phyloP scores from a whole-genome alignment of 805 yeast genomes.

The Zygosaccharomyces gambellarensis region DNA sequence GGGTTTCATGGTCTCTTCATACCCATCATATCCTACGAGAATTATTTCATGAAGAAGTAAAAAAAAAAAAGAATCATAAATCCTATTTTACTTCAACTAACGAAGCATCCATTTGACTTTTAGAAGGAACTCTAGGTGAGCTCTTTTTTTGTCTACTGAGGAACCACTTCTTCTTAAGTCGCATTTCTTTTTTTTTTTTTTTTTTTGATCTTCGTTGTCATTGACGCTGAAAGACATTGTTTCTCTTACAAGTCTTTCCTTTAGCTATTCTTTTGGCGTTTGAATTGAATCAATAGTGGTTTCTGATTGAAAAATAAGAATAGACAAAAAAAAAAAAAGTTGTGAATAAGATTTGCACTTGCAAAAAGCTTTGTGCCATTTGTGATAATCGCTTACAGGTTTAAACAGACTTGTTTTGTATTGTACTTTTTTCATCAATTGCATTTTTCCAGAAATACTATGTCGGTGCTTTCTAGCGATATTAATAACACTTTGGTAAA shows the following conservation, averaged over 20 bases:
- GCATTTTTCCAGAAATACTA: conserved; percentile 9
- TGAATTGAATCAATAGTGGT: neutral
- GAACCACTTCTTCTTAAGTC: neutral
- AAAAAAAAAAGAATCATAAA: no score
- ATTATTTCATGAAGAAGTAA: no score
- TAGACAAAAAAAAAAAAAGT: neutral
- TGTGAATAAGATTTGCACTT: neutral
- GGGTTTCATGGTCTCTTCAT: no score
- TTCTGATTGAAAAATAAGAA: neutral
- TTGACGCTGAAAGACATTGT: neutral
- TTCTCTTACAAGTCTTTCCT: neutral
- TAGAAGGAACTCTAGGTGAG: no score
- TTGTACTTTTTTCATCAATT: neutral
- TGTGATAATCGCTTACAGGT: neutral
- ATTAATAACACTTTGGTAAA: conserved; percentile 49
- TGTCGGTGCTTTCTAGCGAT: conserved; percentile 56
- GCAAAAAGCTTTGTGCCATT: neutral
- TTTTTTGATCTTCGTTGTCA: neutral
- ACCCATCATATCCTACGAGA: no score
- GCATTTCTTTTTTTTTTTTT: neutral
- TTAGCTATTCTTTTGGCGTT: neutral
- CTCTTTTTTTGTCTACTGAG: neutral
- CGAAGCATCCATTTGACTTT: no score
- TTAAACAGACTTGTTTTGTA: neutral
- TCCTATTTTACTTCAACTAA: no score